Evolutionary conservation across 495 filamentous ascomycete genomes (phyloP), one percentile per base, ranked within the genome.

Genomic region (Penicillium simplicissimum): DNA sequence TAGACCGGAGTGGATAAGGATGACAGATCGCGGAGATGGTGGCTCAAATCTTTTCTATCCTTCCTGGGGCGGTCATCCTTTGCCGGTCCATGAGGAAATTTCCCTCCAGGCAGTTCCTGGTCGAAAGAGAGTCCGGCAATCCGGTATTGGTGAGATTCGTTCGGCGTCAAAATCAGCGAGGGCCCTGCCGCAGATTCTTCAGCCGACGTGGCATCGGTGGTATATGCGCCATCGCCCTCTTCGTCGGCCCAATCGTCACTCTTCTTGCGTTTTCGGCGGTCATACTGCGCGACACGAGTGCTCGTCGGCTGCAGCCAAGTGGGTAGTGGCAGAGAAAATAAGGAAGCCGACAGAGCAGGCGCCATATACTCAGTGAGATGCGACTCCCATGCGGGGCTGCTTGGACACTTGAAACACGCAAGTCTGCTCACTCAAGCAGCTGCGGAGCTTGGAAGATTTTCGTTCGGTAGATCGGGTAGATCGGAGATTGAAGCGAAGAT

Each of bases 141-240:
- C 52, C 76, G 75, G 56, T 82, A 84, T 59, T 84, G 81, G 49
- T 68, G 70, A 8, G 76, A 71, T 60, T 82, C 80, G 23, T 78
- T 76, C 1, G 80, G 79, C 2, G 77, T 76, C 35, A 84, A 61
- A 49, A 73, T 72, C 36, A 79, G 62, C 9, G 70, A 68, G 9
- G 60, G 36, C 5, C 61, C 66, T 8, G 65, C 60, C 47, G 65
- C 68, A 28, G 55, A 57, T 33, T 79, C 75, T 13, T 49, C 49
- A 13, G 52, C 66, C 4, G 75, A 77, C 37, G 67, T 67, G 54
- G 71, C 68, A 59, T 78, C 76, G 3, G 74, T 79, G 13, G 73
- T 75, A 59, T 74, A 70, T 37, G 63, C 66, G 28, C 52, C 60
- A 25, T 69, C 70, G 10, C 59, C 58, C 25, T 66, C 65, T 25